phyloP scores from a whole-genome alignment of 331 rosid species.

The Malus hybrid region DNA sequence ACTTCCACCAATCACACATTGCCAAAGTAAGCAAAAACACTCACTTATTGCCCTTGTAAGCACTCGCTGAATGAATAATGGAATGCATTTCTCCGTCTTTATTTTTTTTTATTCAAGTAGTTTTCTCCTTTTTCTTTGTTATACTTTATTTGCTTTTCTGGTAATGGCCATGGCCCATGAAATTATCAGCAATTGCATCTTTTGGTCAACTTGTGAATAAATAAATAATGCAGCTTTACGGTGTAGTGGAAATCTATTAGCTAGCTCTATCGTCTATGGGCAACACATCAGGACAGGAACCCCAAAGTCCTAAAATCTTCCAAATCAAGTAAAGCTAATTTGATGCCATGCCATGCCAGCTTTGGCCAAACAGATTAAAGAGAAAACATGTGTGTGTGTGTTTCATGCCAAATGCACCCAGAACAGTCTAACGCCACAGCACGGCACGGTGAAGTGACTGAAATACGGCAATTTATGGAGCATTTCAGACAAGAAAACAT shows the following conservation, averaged over 20 bases:
- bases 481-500: neutral
- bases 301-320: neutral
- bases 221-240: neutral
- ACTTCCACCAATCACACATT: neutral
- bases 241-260: neutral
- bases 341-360: neutral
- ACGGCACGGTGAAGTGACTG: neutral
- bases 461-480: neutral
- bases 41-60: neutral
- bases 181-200: neutral
- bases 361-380: neutral
- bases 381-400: neutral
- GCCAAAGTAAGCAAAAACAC: neutral
- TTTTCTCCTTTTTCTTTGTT: neutral
- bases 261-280: neutral
- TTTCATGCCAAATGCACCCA: neutral
- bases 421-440: neutral
- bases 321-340: neutral
- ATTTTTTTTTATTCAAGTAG: neutral
- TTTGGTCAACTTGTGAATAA: neutral
- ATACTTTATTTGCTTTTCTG: neutral
- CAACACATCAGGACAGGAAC: neutral
- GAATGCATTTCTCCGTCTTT: neutral
- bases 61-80: slow-evolving; percentile 9
- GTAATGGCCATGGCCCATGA: neutral